phyloP scores from a whole-genome alignment of 169 alveolate genomes.

The Blepharisma undulans region DNA sequence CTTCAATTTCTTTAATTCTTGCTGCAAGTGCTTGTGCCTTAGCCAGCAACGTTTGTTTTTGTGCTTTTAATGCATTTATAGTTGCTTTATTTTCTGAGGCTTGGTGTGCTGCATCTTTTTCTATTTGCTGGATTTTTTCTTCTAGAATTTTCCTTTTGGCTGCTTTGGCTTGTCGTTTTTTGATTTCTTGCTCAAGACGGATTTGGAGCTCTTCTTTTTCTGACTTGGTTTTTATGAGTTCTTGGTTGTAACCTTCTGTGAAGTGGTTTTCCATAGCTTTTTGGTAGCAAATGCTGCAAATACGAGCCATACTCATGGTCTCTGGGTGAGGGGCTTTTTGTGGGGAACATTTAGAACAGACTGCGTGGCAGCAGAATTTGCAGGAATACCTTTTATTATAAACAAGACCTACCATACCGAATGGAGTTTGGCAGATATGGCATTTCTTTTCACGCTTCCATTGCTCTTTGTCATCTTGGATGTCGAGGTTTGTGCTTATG shows the following conservation, averaged over 20 bases:
- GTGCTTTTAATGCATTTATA: background rate
- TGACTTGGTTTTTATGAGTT: background rate
- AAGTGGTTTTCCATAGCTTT: conserved; percentile 15
- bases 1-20: background rate
- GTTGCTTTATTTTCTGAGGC: background rate
- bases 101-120: background rate
- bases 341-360: conserved; percentile 29
- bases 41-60: background rate
- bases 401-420: background rate
- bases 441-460: background rate
- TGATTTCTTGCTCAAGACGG: conserved; percentile 4
- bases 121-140: background rate
- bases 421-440: background rate
- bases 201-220: conserved; percentile 2
- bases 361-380: conserved; percentile 33
- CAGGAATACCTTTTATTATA: conserved; percentile 10
- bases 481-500: background rate
- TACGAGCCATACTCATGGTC: background rate
- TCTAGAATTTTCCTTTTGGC: background rate
- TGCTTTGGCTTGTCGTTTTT: background rate
- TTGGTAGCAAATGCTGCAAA: conserved; percentile 19
- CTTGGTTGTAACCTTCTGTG: background rate
- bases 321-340: conserved; percentile 20
- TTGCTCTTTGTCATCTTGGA: background rate
- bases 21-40: background rate